Base-by-base conservation (phyloP, 1,284 basidiomycete genomes). In the Cerrena zonata region DNA sequence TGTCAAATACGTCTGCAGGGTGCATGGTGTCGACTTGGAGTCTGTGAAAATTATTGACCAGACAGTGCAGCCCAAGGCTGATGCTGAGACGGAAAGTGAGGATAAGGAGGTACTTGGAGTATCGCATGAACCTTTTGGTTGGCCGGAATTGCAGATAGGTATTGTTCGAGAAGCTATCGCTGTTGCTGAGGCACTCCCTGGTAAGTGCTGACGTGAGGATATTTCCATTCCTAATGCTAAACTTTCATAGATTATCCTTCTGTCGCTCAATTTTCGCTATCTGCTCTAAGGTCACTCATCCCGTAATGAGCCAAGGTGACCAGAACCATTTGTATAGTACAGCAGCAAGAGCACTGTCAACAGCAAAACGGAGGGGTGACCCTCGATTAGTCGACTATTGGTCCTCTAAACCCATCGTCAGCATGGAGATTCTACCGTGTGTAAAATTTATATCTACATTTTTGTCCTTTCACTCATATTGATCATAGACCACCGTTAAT, bases 61-160 rank as follows among this genome's bases (percentile, higher is more conserved):
- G 12, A 37, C 38, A 37, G 39, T 41, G 11, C 27, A 47, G 19
- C 36, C 27, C 23, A 39, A 40, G 18, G 43, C 45, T 26, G 56
- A 68, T 58, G 53, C 62, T 39, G 61, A 59, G 38, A 45, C 52
- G 25, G 59, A 56, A n/a, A 60, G 53, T 2, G 63, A 62, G 10
- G 53, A 58, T 3, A 60, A 61, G 36, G 69, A 74, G 30, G 71
- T 73, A 36, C 67, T 78, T 39, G 23, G 23, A 22, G 56, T 68
- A 12, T 60, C 70, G 27, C 65, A 67, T 22, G 79, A 80, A 54
- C 69, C 78, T 2, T 92, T 86, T 63, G 94, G 94, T 1, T 99
- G 94, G 95, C 86, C 91, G 1, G 90, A 94, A 62, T 74, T 98
- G 44, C 94, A 97, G 69, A 79, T 95, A 26, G 91, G 91, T 26